These are phyloP conservation scores for Penicillium sp. DNA, from an alignment of 2,329 filamentous ascomycete genomes.

Conservation along the genomic window DNA sequence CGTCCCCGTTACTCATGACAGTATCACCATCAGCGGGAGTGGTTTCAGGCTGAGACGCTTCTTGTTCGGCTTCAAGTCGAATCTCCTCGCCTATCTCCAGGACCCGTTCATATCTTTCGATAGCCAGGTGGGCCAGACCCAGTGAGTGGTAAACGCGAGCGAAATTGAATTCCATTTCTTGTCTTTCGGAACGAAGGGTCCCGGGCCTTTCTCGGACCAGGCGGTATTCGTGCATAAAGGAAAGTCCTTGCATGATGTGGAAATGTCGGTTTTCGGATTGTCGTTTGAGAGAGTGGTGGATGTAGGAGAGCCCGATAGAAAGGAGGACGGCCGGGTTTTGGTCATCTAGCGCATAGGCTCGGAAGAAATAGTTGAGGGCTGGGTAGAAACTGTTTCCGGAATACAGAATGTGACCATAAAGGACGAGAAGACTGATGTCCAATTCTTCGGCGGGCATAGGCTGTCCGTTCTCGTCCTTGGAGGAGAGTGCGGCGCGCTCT, in stretches of 20 bases:
- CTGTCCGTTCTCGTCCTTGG: constrained; percentile 39
- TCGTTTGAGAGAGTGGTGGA: constrained; percentile 86
- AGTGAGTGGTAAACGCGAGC: constrained; percentile 75
- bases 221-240: constrained; percentile 77
- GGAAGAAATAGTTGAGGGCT: constrained; percentile 84
- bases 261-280: constrained; percentile 90
- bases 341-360: constrained; percentile 72
- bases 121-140: constrained; percentile 71
- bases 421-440: constrained; percentile 78
- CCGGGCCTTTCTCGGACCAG: constrained; percentile 55
- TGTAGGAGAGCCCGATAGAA: constrained; percentile 78
- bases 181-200: constrained; percentile 51
- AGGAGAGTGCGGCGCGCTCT: constrained; percentile 45
- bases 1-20: constrained; percentile 22
- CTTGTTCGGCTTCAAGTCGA: constrained; percentile 30
- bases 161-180: constrained; percentile 82
- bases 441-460: constrained; percentile 52
- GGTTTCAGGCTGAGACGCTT: constrained; percentile 16
- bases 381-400: constrained; percentile 80
- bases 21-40: constrained; percentile 48
- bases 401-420: constrained; percentile 89
- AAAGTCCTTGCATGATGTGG: constrained; percentile 79
- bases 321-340: constrained; percentile 78
- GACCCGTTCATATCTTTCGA: constrained; percentile 68
- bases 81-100: constrained; percentile 54